Evolutionary conservation across 2,329 filamentous ascomycete genomes (phyloP).

Genomic region (Claviceps pazoutovae): DNA sequence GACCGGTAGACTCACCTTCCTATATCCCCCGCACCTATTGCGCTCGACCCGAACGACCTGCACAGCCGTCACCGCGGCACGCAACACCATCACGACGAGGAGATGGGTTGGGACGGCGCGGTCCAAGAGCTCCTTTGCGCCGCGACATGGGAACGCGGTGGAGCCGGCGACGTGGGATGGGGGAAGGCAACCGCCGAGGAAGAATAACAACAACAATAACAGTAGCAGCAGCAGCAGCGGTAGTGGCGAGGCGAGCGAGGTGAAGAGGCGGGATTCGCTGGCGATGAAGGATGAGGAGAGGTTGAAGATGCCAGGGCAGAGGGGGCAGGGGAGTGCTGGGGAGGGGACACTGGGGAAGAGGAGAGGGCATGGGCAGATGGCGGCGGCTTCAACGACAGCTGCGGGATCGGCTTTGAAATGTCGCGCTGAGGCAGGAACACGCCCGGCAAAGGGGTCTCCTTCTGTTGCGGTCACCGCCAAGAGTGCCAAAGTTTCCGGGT

Average conservation of each 20-base stretch:
- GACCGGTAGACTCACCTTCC: slow-evolving; percentile 47
- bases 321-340: neutral
- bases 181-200: neutral
- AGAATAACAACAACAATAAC: too few relatives aligned
- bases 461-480: too few relatives aligned
- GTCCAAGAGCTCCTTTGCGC: slow-evolving; percentile 32
- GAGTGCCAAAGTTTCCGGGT: too few relatives aligned
- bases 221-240: neutral
- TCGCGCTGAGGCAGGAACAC: too few relatives aligned
- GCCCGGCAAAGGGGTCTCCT: too few relatives aligned
- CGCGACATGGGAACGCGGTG: slow-evolving; percentile 46
- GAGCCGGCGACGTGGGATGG: slow-evolving; percentile 30
- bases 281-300: neutral
- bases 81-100: neutral
- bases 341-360: neutral
- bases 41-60: slow-evolving; percentile 24
- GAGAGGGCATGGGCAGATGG: neutral
- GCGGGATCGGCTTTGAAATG: too few relatives aligned
- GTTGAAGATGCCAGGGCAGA: neutral
- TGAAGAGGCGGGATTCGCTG: neutral
- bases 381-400: neutral
- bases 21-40: slow-evolving; percentile 51
- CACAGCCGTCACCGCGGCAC: neutral
- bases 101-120: slow-evolving; percentile 22
- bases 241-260: neutral